phyloP scores from a whole-genome alignment of 306 rosid genomes.

The Quercus cerris region DNA sequence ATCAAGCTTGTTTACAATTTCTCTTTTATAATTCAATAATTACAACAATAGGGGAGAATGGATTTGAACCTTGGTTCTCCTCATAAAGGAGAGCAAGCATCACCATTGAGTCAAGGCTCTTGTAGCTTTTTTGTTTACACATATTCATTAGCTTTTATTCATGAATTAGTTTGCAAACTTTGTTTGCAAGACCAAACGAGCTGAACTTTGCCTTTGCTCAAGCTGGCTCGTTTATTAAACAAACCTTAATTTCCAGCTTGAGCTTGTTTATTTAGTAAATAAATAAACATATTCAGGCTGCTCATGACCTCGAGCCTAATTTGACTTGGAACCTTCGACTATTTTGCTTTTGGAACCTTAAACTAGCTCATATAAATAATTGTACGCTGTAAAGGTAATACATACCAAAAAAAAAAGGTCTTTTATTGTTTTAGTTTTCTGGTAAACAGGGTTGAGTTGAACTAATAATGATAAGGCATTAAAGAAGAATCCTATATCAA shows the following conservation, averaged over 20 bases:
- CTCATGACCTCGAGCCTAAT: not conserved
- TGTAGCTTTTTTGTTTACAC: not conserved
- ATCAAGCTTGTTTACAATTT: too few relatives aligned
- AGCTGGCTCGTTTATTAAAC: not conserved
- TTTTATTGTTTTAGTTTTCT: not conserved
- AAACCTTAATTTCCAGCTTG: not conserved
- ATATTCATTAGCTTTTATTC: not conserved
- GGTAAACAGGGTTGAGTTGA: not conserved
- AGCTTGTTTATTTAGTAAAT: not conserved
- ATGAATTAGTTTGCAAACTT: not conserved
- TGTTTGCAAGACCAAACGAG: not conserved
- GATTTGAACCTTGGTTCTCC: too few relatives aligned
- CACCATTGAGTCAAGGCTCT: too few relatives aligned
- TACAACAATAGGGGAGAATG: too few relatives aligned
- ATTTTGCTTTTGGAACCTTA: not conserved
- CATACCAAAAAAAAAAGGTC: not conserved
- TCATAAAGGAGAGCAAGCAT: too few relatives aligned
- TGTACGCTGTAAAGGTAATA: not conserved
- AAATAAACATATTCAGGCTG: not conserved
- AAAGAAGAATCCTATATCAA: not conserved
- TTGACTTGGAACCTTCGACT: not conserved
- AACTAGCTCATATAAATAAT: not conserved
- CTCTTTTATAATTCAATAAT: too few relatives aligned
- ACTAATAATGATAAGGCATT: not conserved
- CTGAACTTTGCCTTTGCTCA: not conserved